Conservation (phyloP, 1,284 basidiomycete species). For the Phylloboletellus chloephorus region DNA sequence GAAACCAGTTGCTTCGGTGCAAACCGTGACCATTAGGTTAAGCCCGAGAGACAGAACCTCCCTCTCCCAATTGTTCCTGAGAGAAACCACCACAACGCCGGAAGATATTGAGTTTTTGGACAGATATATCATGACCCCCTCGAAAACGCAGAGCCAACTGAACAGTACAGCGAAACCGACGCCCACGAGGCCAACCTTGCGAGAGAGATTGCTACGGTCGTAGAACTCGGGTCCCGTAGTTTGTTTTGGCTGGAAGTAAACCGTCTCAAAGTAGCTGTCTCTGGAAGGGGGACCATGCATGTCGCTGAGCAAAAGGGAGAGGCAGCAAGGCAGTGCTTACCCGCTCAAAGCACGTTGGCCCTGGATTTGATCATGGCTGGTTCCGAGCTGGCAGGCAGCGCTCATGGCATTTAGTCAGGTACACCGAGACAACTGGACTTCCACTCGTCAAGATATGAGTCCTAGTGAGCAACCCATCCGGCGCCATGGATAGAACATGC, state of each 20-base stretch:
- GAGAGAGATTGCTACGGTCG: slow-evolving; percentile 26
- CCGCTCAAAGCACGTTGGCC: slow-evolving; percentile 6
- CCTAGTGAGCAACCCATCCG: background rate
- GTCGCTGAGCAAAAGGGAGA: background rate
- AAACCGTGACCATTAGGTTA: slow-evolving; percentile 24
- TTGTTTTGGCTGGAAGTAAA: slow-evolving; percentile 21
- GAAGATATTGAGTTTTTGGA: slow-evolving; percentile 18
- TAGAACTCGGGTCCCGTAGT: slow-evolving; percentile 28
- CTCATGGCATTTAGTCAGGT: slow-evolving; percentile 3
- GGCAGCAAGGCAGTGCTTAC: background rate
- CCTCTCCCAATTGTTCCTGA: slow-evolving; percentile 17
- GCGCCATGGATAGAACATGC: background rate
- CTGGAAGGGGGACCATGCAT: slow-evolving; percentile 12
- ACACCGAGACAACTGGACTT: background rate
- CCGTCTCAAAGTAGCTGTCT: slow-evolving; percentile 22
- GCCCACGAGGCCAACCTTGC: slow-evolving; percentile 24
- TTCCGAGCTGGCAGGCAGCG: background rate
- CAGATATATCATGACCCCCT: slow-evolving; percentile 21
- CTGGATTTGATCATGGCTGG: slow-evolving; percentile 11
- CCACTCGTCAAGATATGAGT: background rate
- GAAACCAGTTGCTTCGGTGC: slow-evolving; percentile 30
- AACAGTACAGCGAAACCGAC: slow-evolving; percentile 21
- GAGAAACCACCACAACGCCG: slow-evolving; percentile 21
- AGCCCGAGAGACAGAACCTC: slow-evolving; percentile 21
- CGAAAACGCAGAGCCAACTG: slow-evolving; percentile 20